These are phyloP conservation scores for Aspergillus transmontanensis DNA, from an alignment of 2,329 filamentous ascomycete genomes.

Conservation along the genomic window DNA sequence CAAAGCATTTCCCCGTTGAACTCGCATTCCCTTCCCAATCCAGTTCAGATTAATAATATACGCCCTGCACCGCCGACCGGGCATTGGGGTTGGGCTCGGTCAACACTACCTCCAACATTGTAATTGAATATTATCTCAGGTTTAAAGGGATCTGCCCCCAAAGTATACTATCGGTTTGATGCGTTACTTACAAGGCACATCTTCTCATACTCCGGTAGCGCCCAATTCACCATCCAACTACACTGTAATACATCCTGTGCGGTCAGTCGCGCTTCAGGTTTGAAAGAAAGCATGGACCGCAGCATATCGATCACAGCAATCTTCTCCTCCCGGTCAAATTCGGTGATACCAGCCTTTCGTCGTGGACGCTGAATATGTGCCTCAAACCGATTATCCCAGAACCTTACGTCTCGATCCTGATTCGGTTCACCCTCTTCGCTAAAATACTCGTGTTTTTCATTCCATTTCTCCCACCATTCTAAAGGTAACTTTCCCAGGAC, in stretches of 20 bases:
- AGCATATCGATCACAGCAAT: slow-evolving; percentile 19
- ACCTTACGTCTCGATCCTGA: slow-evolving; percentile 7
- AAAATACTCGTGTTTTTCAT: slow-evolving; percentile 11
- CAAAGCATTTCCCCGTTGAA: no score
- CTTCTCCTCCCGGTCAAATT: slow-evolving; percentile 18
- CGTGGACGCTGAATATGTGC: slow-evolving; percentile 12
- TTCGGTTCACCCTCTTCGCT: slow-evolving; percentile 10
- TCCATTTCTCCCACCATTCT: slow-evolving; percentile 23
- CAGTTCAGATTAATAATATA: no score
- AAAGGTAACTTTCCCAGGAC: slow-evolving; percentile 26
- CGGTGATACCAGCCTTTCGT: slow-evolving; percentile 8
- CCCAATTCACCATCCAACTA: slow-evolving; percentile 25
- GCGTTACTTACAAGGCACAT: no score
- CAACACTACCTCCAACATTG: no score
- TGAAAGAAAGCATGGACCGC: slow-evolving; percentile 19
- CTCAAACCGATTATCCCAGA: slow-evolving; percentile 18
- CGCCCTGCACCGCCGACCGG: no score
- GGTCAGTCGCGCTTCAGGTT: slow-evolving; percentile 16
- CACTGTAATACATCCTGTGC: slow-evolving; percentile 16
- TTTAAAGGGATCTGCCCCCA: no score
- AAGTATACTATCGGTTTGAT: no score
- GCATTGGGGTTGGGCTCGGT: no score
- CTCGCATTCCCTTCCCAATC: no score
- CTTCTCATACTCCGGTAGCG: slow-evolving; percentile 12
- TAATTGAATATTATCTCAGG: no score